Conservation (phyloP, 2,329 filamentous ascomycete species). For the Zarea fungicola region DNA sequence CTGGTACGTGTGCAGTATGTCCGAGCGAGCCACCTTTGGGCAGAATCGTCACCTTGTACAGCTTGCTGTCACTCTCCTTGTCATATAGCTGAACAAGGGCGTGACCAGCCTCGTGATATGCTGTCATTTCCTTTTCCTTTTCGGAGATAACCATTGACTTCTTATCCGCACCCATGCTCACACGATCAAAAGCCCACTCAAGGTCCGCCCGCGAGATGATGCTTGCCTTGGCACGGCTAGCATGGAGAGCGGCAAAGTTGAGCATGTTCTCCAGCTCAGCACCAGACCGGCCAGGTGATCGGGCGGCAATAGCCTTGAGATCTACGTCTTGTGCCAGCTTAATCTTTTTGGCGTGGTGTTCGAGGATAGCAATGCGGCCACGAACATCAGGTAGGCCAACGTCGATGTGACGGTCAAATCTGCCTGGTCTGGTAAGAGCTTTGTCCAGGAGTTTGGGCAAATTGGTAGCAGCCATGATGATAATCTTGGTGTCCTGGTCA, state of each 20-base stretch:
- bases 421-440: constrained; percentile 86
- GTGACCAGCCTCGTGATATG: constrained; percentile 94
- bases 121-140: constrained; percentile 93
- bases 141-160: constrained; percentile 84
- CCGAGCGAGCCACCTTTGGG: constrained; percentile 83
- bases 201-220: constrained; percentile 75
- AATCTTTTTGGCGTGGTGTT: constrained; percentile 91
- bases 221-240: constrained; percentile 77
- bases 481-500: constrained; percentile 87
- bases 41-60: constrained; percentile 98
- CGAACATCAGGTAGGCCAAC: constrained; percentile 90
- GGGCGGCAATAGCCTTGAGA: constrained; percentile 74
- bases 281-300: constrained; percentile 87
- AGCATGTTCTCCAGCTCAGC: constrained; percentile 95
- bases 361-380: constrained; percentile 85
- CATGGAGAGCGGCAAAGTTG: constrained; percentile 91
- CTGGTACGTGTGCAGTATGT: constrained; percentile 79
- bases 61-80: constrained; percentile 61
- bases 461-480: constrained; percentile 94
- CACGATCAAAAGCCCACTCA: constrained; percentile 97
- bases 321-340: constrained; percentile 77
- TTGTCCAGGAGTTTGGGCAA: constrained; percentile 93
- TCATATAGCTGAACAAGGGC: constrained; percentile 84
- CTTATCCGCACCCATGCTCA: constrained; percentile 93
- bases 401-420: constrained; percentile 88